phyloP scores from a whole-genome alignment of 2,329 filamentous ascomycete species.

The Trichoderma afroharzianum region DNA sequence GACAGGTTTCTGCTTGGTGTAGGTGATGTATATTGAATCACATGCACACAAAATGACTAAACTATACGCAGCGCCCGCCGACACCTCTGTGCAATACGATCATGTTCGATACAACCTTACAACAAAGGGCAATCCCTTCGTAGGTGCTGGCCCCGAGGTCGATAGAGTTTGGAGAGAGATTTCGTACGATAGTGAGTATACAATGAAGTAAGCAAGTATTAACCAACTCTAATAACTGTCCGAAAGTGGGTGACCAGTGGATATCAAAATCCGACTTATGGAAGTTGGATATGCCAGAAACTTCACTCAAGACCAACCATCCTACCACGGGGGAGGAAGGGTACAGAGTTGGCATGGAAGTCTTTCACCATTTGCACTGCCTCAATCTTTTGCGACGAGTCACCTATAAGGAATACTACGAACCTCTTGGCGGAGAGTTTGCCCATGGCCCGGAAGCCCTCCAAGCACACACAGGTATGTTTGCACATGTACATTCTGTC shows the following conservation, averaged over 20 bases:
- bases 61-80: not conserved
- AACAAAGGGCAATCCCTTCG: not conserved
- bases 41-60: not conserved
- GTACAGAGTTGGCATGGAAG: slow-evolving; percentile 4
- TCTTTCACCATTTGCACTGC: not conserved
- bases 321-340: not conserved
- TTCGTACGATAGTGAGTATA: not conserved
- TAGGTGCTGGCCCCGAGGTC: not conserved
- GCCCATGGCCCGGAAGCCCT: not conserved
- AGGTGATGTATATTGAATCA: not conserved
- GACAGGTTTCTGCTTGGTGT: not conserved
- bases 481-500: not conserved
- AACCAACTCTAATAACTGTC: not conserved
- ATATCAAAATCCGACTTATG: not conserved
- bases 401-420: not conserved
- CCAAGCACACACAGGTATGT: not conserved
- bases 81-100: not conserved
- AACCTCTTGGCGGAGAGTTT: not conserved
- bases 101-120: not conserved
- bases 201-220: not conserved
- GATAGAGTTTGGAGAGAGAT: not conserved
- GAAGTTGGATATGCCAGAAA: not conserved
- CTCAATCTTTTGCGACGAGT: not conserved
- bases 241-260: slow-evolving; percentile 1
- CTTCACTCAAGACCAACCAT: not conserved